These are phyloP conservation scores for Neoascochyta sp. DNA, from an alignment of 2,329 filamentous ascomycete genomes.

Conservation along the genomic window DNA sequence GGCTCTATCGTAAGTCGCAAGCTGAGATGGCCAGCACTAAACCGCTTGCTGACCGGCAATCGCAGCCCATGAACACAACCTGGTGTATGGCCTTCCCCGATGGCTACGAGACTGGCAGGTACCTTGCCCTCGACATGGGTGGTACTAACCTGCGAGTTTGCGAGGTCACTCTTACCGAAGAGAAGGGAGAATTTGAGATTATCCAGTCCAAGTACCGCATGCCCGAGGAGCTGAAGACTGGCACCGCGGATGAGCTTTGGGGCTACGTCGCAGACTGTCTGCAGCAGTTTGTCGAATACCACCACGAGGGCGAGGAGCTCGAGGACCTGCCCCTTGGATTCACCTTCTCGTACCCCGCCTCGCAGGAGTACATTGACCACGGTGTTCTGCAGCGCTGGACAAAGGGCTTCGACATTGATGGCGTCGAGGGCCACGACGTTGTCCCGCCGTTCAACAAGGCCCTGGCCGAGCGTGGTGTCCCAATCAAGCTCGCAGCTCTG, in stretches of 20 bases:
- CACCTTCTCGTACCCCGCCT: slow-evolving; percentile 94
- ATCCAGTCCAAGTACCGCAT: slow-evolving; percentile 95
- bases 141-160: slow-evolving; percentile 95
- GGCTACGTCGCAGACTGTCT: slow-evolving; percentile 93
- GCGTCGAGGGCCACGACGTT: slow-evolving; percentile 86
- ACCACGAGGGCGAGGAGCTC: slow-evolving; percentile 66
- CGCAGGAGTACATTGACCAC: slow-evolving; percentile 89
- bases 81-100: slow-evolving; percentile 93
- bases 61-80: slow-evolving; percentile 92
- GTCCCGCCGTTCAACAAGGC: slow-evolving; percentile 84
- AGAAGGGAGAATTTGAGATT: slow-evolving; percentile 91
- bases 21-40: slow-evolving; percentile 64
- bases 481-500: slow-evolving; percentile 86
- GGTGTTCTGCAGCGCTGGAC: slow-evolving; percentile 94
- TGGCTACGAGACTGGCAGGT: slow-evolving; percentile 82
- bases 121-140: slow-evolving; percentile 89
- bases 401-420: slow-evolving; percentile 91
- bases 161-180: slow-evolving; percentile 82
- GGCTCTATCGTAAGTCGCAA: slow-evolving; percentile 75
- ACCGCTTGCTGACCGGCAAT: slow-evolving; percentile 64
- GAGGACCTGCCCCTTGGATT: slow-evolving; percentile 77
- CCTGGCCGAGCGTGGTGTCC: slow-evolving; percentile 70
- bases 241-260: slow-evolving; percentile 82
- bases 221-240: slow-evolving; percentile 89
- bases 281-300: slow-evolving; percentile 84